Percentiles rank a stretch among this genome's conserved stretches.
Conservation (phyloP, 768 basidiomycete genomes). For the Boletus bicolor region DNA sequence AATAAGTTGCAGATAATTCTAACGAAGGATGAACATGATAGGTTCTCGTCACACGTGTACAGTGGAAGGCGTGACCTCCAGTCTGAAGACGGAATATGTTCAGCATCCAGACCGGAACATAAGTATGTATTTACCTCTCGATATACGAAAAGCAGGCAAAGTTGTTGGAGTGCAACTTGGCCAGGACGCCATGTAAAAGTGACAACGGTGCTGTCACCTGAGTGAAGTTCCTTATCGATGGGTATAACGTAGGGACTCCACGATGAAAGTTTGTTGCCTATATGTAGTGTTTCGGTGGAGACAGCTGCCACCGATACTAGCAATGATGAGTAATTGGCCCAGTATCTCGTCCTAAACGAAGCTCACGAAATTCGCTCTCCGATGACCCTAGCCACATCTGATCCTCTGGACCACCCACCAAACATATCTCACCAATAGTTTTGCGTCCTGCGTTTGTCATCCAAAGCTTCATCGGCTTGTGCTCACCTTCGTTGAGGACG, state of each 20-base stretch:
- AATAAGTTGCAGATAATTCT: conserved; percentile 46
- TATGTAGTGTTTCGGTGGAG: conserved; percentile 40
- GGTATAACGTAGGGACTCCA: conserved; percentile 47
- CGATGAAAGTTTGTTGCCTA: conserved; percentile 50
- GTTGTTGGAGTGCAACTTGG: conserved; percentile 43
- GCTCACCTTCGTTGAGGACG: conserved; percentile 67
- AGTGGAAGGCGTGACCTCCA: conserved; percentile 51
- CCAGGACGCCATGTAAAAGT: conserved; percentile 54
- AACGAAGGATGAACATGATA: conserved; percentile 64
- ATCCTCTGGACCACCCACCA: conserved; percentile 57
- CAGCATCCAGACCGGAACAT: not conserved
- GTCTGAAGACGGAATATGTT: conserved; percentile 34
- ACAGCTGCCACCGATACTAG: conserved; percentile 14
- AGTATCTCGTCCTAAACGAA: not conserved
- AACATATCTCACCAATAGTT: conserved; percentile 67
- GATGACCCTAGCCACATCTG: conserved; percentile 51
- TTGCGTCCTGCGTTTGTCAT: conserved; percentile 65
- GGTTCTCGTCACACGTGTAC: conserved; percentile 48
- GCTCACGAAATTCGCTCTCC: conserved; percentile 24
- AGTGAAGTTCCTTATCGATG: conserved; percentile 36
- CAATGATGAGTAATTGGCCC: conserved; percentile 3
- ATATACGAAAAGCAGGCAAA: conserved; percentile 65
- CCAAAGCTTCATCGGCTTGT: conserved; percentile 48
- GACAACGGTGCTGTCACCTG: conserved; percentile 52
- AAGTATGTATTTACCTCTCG: conserved; percentile 46